Percentiles rank a stretch among this genome's conserved stretches.
phyloP scores from a whole-genome alignment of 768 basidiomycete species.

The Chalciporus piperatus region DNA sequence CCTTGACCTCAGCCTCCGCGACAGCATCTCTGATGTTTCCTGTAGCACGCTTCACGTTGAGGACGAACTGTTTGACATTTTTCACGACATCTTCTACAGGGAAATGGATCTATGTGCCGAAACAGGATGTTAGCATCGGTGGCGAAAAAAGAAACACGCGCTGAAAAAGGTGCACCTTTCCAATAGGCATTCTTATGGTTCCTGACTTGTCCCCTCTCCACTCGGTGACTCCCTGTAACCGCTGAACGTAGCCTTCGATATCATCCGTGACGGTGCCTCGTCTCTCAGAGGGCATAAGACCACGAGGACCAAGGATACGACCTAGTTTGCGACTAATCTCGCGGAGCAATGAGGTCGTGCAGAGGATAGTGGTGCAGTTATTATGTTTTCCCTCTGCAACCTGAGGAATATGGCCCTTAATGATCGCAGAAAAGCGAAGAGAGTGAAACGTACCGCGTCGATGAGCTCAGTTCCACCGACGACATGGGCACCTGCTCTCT shows the following conservation, averaged over 20 bases:
- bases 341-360: slow-evolving; percentile 74
- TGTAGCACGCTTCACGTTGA: slow-evolving; percentile 69
- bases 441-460: slow-evolving; percentile 62
- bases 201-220: slow-evolving; percentile 93
- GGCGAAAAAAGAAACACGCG: background rate
- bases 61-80: slow-evolving; percentile 76
- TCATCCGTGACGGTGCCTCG: slow-evolving; percentile 94
- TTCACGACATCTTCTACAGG: slow-evolving; percentile 70
- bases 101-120: slow-evolving; percentile 60
- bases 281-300: slow-evolving; percentile 93
- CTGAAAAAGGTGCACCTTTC: slow-evolving; percentile 48
- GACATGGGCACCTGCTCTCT: slow-evolving; percentile 81
- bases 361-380: slow-evolving; percentile 77
- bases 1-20: slow-evolving; percentile 38
- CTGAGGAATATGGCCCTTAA: slow-evolving; percentile 34
- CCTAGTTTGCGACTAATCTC: slow-evolving; percentile 79
- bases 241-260: slow-evolving; percentile 74
- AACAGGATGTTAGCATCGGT: background rate
- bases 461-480: slow-evolving; percentile 90
- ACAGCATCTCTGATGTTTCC: slow-evolving; percentile 58
- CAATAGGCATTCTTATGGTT: slow-evolving; percentile 79
- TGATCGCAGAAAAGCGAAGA: background rate
- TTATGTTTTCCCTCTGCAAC: slow-evolving; percentile 69
- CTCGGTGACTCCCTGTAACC: slow-evolving; percentile 78
- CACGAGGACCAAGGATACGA: slow-evolving; percentile 80